phyloP scores from a whole-genome alignment of 768 basidiomycete species.

The Lanmaoa rubissima region DNA sequence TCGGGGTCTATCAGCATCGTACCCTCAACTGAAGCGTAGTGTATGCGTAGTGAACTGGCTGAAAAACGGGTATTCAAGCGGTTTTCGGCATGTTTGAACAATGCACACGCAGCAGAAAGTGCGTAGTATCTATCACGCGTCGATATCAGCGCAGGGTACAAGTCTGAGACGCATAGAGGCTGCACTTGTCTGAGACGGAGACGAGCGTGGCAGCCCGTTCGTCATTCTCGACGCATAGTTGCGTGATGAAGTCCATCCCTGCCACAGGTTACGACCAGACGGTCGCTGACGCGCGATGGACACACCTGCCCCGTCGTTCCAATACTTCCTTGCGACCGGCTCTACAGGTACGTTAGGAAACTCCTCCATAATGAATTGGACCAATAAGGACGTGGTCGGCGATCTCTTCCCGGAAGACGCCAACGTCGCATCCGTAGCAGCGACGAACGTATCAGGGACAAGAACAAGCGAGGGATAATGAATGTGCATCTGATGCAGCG shows the following conservation, averaged over 20 bases:
- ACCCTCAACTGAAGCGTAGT: slow-evolving; percentile 79
- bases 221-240: slow-evolving; percentile 78
- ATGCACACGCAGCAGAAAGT: slow-evolving; percentile 78
- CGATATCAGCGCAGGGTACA: slow-evolving; percentile 4
- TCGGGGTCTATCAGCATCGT: slow-evolving; percentile 95
- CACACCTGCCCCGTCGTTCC: slow-evolving; percentile 80
- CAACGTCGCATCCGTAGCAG: slow-evolving; percentile 49
- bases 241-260: slow-evolving; percentile 79
- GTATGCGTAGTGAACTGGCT: slow-evolving; percentile 64
- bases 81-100: slow-evolving; percentile 82
- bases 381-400: slow-evolving; percentile 55
- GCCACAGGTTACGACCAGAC: not conserved
- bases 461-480: slow-evolving; percentile 70
- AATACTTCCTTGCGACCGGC: slow-evolving; percentile 73
- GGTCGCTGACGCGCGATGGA: not conserved
- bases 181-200: slow-evolving; percentile 75
- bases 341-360: slow-evolving; percentile 68
- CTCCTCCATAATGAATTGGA: slow-evolving; percentile 71
- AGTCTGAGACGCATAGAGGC: slow-evolving; percentile 34
- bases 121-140: slow-evolving; percentile 70
- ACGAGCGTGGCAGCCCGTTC: slow-evolving; percentile 79
- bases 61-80: slow-evolving; percentile 72
- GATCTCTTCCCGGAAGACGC: slow-evolving; percentile 45
- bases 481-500: slow-evolving; percentile 80
- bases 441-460: slow-evolving; percentile 80